These are phyloP conservation scores for Pterocarpus macrocarpus DNA, from an alignment of 306 rosid genomes.

Conservation along the genomic window DNA sequence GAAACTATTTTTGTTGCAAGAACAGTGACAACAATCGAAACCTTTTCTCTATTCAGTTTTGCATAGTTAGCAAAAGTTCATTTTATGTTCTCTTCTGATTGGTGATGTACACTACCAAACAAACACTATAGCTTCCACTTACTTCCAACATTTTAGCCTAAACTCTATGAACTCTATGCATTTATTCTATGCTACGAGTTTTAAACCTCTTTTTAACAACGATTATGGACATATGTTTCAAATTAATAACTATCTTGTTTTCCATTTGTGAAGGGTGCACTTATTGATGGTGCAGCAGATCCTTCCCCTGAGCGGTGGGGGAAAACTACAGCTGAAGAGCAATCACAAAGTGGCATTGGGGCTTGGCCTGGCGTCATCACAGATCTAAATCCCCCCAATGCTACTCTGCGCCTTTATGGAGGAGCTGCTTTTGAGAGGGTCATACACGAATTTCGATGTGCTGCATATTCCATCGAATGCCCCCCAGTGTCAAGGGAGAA, in stretches of 20 bases:
- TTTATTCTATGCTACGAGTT: not conserved
- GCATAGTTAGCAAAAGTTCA: not conserved
- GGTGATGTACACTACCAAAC: not conserved
- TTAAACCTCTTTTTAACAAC: not conserved
- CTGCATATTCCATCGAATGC: constrained; percentile 94
- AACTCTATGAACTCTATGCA: not conserved
- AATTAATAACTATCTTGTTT: constrained; percentile 30
- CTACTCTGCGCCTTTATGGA: constrained; percentile 90
- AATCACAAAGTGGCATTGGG: constrained; percentile 81
- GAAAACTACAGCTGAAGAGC: constrained; percentile 86
- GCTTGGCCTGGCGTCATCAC: constrained; percentile 90
- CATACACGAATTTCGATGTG: constrained; percentile 93
- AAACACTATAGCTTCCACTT: not conserved
- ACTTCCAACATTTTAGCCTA: not conserved
- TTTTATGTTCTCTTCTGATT: constrained; percentile 10
- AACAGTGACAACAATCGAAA: not conserved
- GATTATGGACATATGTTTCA: not conserved
- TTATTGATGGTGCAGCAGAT: constrained; percentile 98
- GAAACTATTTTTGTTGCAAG: not conserved
- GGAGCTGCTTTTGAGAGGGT: constrained; percentile 99
- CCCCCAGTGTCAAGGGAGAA: constrained; percentile 96
- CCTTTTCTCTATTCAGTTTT: not conserved
- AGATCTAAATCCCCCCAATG: constrained; percentile 83
- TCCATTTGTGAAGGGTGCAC: constrained; percentile 65
- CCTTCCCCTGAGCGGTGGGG: constrained; percentile 99